These are phyloP conservation scores for Dothiorella sarmentorum DNA, from an alignment of 2,329 filamentous ascomycete genomes.

Conservation along the genomic window DNA sequence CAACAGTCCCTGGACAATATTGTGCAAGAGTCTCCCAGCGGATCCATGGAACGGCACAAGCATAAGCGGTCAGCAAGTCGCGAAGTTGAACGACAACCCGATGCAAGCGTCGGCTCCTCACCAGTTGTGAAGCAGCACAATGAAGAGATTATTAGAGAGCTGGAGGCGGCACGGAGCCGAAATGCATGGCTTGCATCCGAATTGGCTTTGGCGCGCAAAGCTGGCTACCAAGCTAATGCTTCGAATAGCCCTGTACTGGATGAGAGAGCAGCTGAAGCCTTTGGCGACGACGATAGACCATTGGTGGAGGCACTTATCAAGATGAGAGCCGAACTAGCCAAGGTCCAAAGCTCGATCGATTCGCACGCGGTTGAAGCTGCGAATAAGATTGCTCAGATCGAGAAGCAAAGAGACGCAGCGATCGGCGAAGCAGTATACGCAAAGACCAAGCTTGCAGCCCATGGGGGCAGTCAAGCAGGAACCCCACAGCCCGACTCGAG, in stretches of 20 bases:
- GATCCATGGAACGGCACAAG: constrained; percentile 20
- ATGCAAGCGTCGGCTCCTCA: constrained; percentile 58
- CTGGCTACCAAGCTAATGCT: constrained; percentile 74
- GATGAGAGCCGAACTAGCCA: constrained; percentile 84
- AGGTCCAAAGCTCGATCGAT: constrained; percentile 86
- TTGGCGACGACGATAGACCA: constrained; percentile 88
- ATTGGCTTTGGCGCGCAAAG: constrained; percentile 83
- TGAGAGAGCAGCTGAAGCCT: constrained; percentile 69
- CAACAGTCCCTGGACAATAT: constrained; percentile 9
- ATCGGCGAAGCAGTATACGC: constrained; percentile 93
- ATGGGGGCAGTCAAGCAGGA: constrained; percentile 63
- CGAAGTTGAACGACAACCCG: constrained; percentile 44
- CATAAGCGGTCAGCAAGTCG: constrained; percentile 30
- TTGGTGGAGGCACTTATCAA: constrained; percentile 87
- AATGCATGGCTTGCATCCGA: constrained; percentile 98
- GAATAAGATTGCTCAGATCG: constrained; percentile 86
- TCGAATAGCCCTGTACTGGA: constrained; percentile 72
- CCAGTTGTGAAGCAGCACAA: constrained; percentile 62
- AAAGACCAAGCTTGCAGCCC: constrained; percentile 85
- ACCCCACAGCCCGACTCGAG: constrained; percentile 52
- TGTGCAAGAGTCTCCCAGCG: constrained; percentile 2
- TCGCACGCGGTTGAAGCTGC: constrained; percentile 82
- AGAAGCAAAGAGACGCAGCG: constrained; percentile 91
- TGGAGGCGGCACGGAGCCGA: constrained; percentile 77
- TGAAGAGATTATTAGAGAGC: constrained; percentile 76